These are phyloP conservation scores for Fraxinus quadrangulata DNA, from an alignment of 257 asterid genomes.

Conservation along the genomic window DNA sequence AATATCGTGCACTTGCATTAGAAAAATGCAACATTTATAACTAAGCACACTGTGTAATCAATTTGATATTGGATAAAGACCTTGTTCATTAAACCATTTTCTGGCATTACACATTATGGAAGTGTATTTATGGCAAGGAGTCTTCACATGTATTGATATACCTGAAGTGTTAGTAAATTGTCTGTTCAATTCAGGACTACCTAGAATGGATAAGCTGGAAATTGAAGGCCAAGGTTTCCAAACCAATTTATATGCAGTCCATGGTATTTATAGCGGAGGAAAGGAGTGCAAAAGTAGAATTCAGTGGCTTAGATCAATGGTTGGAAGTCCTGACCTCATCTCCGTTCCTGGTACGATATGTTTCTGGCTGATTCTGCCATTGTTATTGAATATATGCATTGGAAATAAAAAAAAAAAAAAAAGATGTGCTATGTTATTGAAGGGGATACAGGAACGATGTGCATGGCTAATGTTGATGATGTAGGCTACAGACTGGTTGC, in stretches of 20 bases:
- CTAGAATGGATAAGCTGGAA: conserved; percentile 86
- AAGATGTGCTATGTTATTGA: conserved; percentile 28
- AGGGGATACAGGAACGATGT: conserved; percentile 99
- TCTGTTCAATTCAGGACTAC: conserved; percentile 60
- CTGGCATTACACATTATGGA: no score
- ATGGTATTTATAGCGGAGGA: conserved; percentile 89
- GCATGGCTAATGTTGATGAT: conserved; percentile 97
- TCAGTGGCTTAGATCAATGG: conserved; percentile 99
- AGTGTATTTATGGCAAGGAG: no score
- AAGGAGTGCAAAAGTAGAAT: conserved; percentile 93
- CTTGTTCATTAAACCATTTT: no score
- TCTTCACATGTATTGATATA: background rate
- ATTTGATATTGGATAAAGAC: no score
- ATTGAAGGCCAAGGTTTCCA: conserved; percentile 99
- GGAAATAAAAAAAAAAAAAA: background rate
- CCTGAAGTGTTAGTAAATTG: background rate
- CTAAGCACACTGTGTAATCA: no score
- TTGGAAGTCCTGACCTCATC: conserved; percentile 98
- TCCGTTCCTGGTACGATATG: conserved; percentile 72
- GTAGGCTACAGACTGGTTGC: conserved; percentile 95
- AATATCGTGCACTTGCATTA: no score
- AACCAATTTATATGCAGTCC: conserved; percentile 86
- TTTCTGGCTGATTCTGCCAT: conserved; percentile 10
- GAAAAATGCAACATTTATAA: no score
- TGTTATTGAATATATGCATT: background rate